Evolutionary conservation across 495 filamentous ascomycete species (phyloP), one percentile per base, ranked within the genome.

Genomic region (Daldinia bambusicola): DNA sequence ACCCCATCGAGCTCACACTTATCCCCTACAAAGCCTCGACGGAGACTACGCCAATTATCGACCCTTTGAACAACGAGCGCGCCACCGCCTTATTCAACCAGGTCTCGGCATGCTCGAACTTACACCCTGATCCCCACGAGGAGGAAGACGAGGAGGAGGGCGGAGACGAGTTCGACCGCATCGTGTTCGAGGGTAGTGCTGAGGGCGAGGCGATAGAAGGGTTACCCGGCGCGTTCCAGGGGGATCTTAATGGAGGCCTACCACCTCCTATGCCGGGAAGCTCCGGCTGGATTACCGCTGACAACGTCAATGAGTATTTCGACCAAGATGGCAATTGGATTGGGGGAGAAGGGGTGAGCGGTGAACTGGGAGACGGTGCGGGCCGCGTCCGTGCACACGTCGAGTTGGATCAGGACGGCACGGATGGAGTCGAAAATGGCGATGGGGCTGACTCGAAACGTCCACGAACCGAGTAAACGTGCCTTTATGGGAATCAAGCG

Each of bases 231-330:
- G 83, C 82, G 16, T 77, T 82, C 66, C 67, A 69, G 50, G 80
- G 82, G 26, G 75, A 74, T 26, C 64, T 63, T 37, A 80, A 83
- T 67, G 87, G 88, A 5, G 88, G 86, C 40, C 71, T 95, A 36
- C 92, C 92, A 43, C 90, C 91, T 12, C 89, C 92, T 4, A 85
- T 95, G 77, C 92, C 92, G 1, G 93, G 95, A 10, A 95, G 93
- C 74, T 89, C 88, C 0, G 94, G 94, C 2, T 99, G 95, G 95
- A 98, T 99, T 69, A 99, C 95, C 16, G 91, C 93, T 13, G 95
- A 98, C 60, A 99, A 99, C 79, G 92, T 97, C 77, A 85, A 90
- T 56, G 88, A 97, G 74, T 97, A 78, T 58, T 87, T 88, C 69
- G 84, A 88, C 56, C 82, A 70, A 18, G 81, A 87, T 0, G 86